phyloP scores from a whole-genome alignment of 768 basidiomycete genomes.

The Trametes sanguinea region DNA sequence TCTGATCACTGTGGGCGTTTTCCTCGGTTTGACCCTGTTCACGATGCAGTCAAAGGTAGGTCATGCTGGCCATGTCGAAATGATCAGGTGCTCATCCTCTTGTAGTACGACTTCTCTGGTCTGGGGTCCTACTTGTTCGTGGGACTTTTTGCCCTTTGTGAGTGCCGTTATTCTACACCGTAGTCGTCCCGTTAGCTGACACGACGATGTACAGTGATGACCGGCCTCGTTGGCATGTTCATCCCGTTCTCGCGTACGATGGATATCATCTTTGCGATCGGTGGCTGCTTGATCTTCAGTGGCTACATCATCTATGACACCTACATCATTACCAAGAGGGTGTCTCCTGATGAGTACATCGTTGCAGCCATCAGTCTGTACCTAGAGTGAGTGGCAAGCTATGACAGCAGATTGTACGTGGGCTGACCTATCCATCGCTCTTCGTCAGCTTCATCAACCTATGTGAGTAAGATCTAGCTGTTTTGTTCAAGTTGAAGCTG shows the following conservation, averaged over 20 bases:
- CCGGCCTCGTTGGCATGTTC: conserved; percentile 81
- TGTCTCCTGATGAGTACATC: conserved; percentile 93
- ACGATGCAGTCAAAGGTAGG: conserved; percentile 90
- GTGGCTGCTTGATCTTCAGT: conserved; percentile 82
- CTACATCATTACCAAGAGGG: conserved; percentile 81
- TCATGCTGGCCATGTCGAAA: background rate
- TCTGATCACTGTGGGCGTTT: conserved; percentile 88
- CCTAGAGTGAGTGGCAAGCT: conserved; percentile 67
- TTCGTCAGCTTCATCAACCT: conserved; percentile 77
- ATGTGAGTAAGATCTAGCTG: conserved; percentile 50
- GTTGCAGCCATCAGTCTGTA: conserved; percentile 92
- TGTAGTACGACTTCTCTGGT: conserved; percentile 89
- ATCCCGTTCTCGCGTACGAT: conserved; percentile 82
- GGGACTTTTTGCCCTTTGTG: conserved; percentile 77
- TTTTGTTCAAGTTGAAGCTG: background rate
- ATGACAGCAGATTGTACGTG: no score
- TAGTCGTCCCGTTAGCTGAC: background rate
- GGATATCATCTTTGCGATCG: conserved; percentile 79
- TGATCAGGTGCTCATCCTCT: background rate
- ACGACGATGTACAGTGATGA: conserved; percentile 54
- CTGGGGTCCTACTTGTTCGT: conserved; percentile 91
- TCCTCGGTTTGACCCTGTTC: conserved; percentile 91
- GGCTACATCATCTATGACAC: conserved; percentile 93
- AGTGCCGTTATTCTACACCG: conserved; percentile 25
- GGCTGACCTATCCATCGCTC: conserved; percentile 21